Evolutionary conservation across 192 early-diverging fungal genomes (phyloP), one percentile per base, ranked within the genome.

Genomic region (Geranomyces variabilis): DNA sequence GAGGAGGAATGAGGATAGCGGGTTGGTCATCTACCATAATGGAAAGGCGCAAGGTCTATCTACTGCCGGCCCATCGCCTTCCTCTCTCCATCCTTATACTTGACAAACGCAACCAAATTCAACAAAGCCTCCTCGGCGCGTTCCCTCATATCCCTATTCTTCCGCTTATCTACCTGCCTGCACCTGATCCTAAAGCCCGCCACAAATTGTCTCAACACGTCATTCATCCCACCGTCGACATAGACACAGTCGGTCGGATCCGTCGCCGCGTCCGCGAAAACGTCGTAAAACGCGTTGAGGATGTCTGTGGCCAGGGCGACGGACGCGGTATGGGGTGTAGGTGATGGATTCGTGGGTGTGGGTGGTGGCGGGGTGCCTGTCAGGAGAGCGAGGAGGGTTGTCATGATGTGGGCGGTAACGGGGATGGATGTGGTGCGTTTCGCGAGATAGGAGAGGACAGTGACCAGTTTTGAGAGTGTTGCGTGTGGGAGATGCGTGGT

Each of bases 181-280:
- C 88, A 81, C 79, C 87, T 79, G 55, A 75, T 76, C 34, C 77
- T 77, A 34, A 91, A 74, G 10, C 77, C 67, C 30, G 81, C 80
- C 17, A 83, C 69, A 28, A 89, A 59, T 22, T 78, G 74, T 61
- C 85, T 80, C 15, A 97, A 77, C 33, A 79, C 82, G 12, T 73
- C 62, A 21, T 90, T 73, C 64, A 89, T 92, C 17, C 80, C 81
- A 19, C 85, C 85, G 15, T 88, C 70, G 7, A 96, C 91, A 83
- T 89, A 98, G 0, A 96, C 93, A 0, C 92, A 90, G 43, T 73
- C 70, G 71, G 96, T 93, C 67, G 96, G 96, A 70, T 93, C 90
- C 74, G 85, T 96, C 13, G 64, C 86, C 29, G 73, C 81, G 66
- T 98, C 96, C 41, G 86, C 85, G 75, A 96, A 98, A 26, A 96